Evolutionary conservation across 345 rosid genomes (phyloP), one percentile per base, ranked within the genome.

Genomic region (Isatis tinctoria): DNA sequence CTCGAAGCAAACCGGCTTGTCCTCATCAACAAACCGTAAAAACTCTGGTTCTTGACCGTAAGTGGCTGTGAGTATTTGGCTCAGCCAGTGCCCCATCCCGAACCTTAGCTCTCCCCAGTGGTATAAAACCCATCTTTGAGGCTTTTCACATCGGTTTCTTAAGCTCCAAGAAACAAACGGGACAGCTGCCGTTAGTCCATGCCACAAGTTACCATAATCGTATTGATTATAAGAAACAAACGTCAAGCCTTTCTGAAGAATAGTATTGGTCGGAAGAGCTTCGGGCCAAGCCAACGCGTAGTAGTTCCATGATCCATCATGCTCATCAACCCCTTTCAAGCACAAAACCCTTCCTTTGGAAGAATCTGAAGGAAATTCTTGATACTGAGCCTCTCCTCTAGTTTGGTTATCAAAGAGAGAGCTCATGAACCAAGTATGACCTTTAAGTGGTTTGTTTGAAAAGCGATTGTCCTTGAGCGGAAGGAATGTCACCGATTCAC

Each of bases 341-440:
- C 96, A 90, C 24, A 92, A 83, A 9, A 86, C n/a, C 77, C 89
- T 73, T 12, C 76, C 80, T 10, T 75, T 40, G 1, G 96, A 92
- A 26, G 83, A 64, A 4, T 80, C 36, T 2, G 96, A 87, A 2
- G 96, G 95, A 69, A 92, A 88, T 37, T 83, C 80, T 69, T 87
- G 91, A 59, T 81, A 80, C 17, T 88, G 96, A 10, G 81, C 98
- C 67, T 81, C 90, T 0, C 84, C 90, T 61, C 85, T 81, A n/a
- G 84, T 86, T 26, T 77, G 93, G 18, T 69, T 79, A 70, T 88
- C 95, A 17, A 79, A 68, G 70, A 84, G 67, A 27, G 96, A 88
- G 79, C 93, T 90, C 89, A 87, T 90, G 75, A 90, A 90, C 96
- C 92, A 90, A 0, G 90, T 87, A 74, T 87, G 90, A 48, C 89